Base-by-base conservation (phyloP, 139 green algal genomes). In the Chlorella sp. region DNA sequence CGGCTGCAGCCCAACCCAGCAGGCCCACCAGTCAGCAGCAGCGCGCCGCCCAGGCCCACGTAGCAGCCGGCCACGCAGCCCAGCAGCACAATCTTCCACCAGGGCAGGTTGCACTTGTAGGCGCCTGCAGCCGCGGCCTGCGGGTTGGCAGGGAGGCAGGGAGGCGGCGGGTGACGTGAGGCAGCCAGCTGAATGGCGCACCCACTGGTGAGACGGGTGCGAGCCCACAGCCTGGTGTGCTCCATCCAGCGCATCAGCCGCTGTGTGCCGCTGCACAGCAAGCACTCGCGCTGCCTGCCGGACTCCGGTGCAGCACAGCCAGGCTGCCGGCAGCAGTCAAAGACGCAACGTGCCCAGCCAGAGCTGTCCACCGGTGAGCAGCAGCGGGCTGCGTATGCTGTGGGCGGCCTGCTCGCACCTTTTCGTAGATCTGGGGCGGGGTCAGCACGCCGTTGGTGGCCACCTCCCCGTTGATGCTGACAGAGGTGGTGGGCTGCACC, bases 1-100 rank as follows among this genome's bases (percentile, higher is more conserved):
- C n/a, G n/a, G n/a, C n/a, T n/a, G n/a, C n/a, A n/a, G n/a, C n/a
- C n/a, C n/a, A n/a, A n/a, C n/a, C n/a, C 46, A 54, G 46, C 51
- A 60, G 16, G n/a, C 81, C 1, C 76, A 82, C 76, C 76, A 30
- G 82, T 90, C 22, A 94, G 85, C 19, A 91, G 85, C 68, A 97
- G 87, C 67, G 95, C 77, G n/a, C 84, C 91, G 0, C 94, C 94
- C 69, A 97, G 89, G 60, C 85, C 86, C 68, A 97, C 94, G 81
- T 93, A 95, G 65, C 81, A 86, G 28, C 94, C 94, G 2, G 92
- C 94, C 83, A 94, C 68, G 17, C 92, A 73, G 65, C 88, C 90
- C 75, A 94, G 76, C 28, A 92, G 46, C 19, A 93, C 89, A 13
- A 87, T 90, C 85, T 92, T 91, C 87, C 90, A 87, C 79, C 72